Evolutionary conservation across 768 basidiomycete genomes (phyloP).

Genomic region (Cubamyces sp.): DNA sequence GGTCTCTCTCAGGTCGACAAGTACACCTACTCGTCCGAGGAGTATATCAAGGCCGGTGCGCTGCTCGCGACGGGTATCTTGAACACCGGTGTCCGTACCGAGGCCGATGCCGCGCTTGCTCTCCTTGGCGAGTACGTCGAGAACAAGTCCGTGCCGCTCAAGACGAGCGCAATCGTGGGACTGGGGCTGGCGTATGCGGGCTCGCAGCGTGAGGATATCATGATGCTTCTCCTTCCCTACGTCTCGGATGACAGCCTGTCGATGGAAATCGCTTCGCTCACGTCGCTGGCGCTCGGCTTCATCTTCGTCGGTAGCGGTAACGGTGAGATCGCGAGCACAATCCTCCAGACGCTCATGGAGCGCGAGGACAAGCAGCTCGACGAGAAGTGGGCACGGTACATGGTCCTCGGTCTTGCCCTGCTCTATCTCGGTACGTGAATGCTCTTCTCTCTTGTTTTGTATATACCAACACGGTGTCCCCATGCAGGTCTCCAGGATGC

Average conservation of each 20-base stretch:
- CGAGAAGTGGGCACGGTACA: constrained; percentile 94
- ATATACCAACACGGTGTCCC: not conserved
- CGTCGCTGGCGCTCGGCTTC: constrained; percentile 90
- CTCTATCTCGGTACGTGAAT: constrained; percentile 80
- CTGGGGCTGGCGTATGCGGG: constrained; percentile 94
- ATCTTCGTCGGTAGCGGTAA: constrained; percentile 95
- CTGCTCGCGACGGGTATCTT: constrained; percentile 93
- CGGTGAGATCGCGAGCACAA: constrained; percentile 87
- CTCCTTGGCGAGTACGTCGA: constrained; percentile 89
- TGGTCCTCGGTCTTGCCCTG: constrained; percentile 87
- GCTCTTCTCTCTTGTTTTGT: not conserved
- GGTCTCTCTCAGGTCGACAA: constrained; percentile 96
- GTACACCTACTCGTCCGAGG: constrained; percentile 95
- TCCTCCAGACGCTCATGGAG: constrained; percentile 93
- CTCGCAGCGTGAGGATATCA: constrained; percentile 86
- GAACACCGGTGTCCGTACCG: constrained; percentile 86
- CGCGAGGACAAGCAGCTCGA: constrained; percentile 72
- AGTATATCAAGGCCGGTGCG: constrained; percentile 97
- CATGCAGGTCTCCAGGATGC: constrained; percentile 83
- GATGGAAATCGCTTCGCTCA: constrained; percentile 88
- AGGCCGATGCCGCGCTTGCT: constrained; percentile 91
- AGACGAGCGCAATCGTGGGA: constrained; percentile 88
- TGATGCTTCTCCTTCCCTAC: constrained; percentile 75
- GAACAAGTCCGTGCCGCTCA: constrained; percentile 81
- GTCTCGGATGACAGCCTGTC: constrained; percentile 80